Evolutionary conservation across 2,329 filamentous ascomycete species (phyloP), one percentile per base, ranked within the genome.

Genomic region (Metarhizium humberi): DNA sequence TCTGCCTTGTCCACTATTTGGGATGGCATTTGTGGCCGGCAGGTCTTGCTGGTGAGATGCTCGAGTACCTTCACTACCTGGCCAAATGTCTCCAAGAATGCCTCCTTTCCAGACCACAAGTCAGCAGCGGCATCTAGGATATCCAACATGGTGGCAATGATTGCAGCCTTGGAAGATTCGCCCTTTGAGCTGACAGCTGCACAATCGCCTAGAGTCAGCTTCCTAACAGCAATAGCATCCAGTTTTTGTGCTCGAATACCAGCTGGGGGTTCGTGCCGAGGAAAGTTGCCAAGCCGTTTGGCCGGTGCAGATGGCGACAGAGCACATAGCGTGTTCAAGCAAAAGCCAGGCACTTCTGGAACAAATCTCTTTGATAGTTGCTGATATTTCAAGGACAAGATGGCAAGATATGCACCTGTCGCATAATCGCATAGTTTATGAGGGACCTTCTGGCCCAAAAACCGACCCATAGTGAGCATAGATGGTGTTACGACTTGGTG

Each of bases 401-500:
- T 88, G 36, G 84, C 82, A n/a, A 95, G 73, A 67, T 90, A 96
- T 8, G 85, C 81, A 11, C 94, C 94, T 3, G 78, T 85, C 3
- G 82, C 80, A 57, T 89, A 81, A 61, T 94, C 88, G 7, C 78
- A 73, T 4, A 90, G 70, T 7, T 74, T 76, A 47, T 81, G 76
- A 0, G 90, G 84, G 0, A 86, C 78, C 55, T 85, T 90, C 62
- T 96, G 84, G 1, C 87, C 90, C 30, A 99, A 78, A 71, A 88
- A 96, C 54, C 90, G 84, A 13, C 81, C 82, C 70, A 97, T 89
- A n/a, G 86, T 81, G 5, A 96, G 82, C 71, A 90, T 87, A 0
- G 92, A 88, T 2, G 94, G 94, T 2, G 94, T 99, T 45, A 90
- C 87, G 40, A 97, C 90, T 63, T 94, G 87, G 65, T 99, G 94